phyloP scores from a whole-genome alignment of 2,329 filamentous ascomycete genomes.

The Blumeria graminis region DNA sequence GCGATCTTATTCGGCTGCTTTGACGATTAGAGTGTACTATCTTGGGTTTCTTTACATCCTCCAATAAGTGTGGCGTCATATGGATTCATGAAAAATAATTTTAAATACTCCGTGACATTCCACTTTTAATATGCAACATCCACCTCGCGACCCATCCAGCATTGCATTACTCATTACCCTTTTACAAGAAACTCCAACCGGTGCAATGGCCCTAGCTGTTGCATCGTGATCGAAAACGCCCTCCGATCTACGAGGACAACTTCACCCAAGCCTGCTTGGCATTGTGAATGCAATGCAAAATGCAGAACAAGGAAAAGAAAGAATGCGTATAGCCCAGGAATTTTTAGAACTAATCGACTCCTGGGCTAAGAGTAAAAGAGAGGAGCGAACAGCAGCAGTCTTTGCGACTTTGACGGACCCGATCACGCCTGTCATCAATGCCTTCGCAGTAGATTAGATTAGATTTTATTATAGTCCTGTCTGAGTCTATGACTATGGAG shows the following conservation, averaged over 20 bases:
- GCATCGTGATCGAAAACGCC: background rate
- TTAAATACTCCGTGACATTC: too few species aligned
- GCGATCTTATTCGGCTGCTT: too few species aligned
- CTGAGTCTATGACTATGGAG: too few species aligned
- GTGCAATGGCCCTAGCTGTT: background rate
- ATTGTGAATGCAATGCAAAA: background rate
- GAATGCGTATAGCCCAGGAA: background rate
- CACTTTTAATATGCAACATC: too few species aligned
- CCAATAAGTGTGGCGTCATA: too few species aligned
- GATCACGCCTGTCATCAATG: background rate
- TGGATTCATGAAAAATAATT: too few species aligned
- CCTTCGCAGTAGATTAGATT: background rate
- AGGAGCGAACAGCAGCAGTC: background rate
- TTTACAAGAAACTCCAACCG: background rate
- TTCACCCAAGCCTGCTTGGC: background rate
- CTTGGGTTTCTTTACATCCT: too few species aligned
- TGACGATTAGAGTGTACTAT: too few species aligned
- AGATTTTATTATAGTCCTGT: too few species aligned
- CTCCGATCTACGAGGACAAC: background rate
- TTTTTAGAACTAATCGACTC: background rate
- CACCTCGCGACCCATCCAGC: too few species aligned
- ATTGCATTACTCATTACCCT: too few species aligned
- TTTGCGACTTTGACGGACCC: background rate
- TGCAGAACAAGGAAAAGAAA: background rate
- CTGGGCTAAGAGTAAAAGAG: background rate